Base-by-base conservation (phyloP, 2,329 filamentous ascomycete species). In the Penicillium sp. region DNA sequence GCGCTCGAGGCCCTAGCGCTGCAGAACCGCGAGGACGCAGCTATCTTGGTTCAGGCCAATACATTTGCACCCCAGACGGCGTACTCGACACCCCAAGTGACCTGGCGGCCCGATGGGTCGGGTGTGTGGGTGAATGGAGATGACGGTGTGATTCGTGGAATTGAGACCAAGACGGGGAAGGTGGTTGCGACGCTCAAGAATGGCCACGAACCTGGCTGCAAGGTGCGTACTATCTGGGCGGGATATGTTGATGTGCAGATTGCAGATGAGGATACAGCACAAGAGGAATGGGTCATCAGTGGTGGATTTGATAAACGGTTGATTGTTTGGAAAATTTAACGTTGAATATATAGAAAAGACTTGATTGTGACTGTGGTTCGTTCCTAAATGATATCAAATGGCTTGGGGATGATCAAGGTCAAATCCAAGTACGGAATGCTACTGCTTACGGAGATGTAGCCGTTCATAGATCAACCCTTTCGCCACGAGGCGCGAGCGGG, bases 81-180 rank as follows among this genome's bases (percentile, higher is more conserved):
- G 0, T 86, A 86, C 64, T 84, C 81, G 20, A 86, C 82, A 5
- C 83, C 83, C 7, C 78, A 81, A 46, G 71, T 86, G 6, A 77
- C 76, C 5, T 87, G 84, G 84, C 70, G 84, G 24, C 82, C 83
- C 1, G 78, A 84, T 63, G 83, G 82, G 0, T 79, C 74, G 38
- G 84, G 84, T 0, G 69, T 87, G 0, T 87, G 81, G 76, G 81
- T 86, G 11, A 86, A 84, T 68, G 81, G 81, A 3, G 84, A 87
- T 60, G 84, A 87, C 63, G 84, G 84, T 0, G 72, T 81, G 7
- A 74, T 87, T 25, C 73, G 83, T 43, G 84, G 83, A 1, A 70
- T 87, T 6, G 83, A 86, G 63, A 73, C 76, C 3, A 78, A 69
- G 49, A 84, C 76, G 1, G 84, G 84, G 6, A 86, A 82, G 65